Base-by-base conservation (phyloP, 2,329 filamentous ascomycete genomes). In the Leptosphaerulina australis region DNA sequence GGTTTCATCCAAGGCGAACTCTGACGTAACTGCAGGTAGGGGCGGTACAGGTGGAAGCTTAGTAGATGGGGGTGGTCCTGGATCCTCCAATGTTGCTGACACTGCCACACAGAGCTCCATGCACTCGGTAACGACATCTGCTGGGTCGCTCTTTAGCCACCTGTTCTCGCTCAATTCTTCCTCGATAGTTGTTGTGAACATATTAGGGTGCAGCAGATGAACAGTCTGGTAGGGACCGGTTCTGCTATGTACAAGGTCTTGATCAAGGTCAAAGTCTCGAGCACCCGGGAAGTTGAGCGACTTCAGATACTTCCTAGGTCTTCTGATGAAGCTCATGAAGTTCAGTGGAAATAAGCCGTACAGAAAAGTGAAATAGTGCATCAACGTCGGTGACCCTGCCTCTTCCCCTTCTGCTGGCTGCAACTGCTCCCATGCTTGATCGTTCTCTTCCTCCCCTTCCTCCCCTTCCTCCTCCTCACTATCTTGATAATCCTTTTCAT, bases 311-410 rank as follows among this genome's bases (percentile, higher is more conserved):
- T 87, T 84, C 59, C 91, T 85, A 3, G 90, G 89, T 65, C 93
- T 93, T 48, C 89, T 83, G 55, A 94, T 88, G 67, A 93, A 94
- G 70, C 87, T 88, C 83, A 91, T 88, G 61, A 94, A 91, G 68
- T 93, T 93, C 65, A 93, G 83, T 1, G 90, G 90, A 57, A 93
- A 94, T 4, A 94, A 75, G 0, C 90, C 90, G 60, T 94, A 94
- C 0, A 94, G 78, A 20, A 91, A 87, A 2, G 88, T 92, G 62
- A 91, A 94, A 70, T 90, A 92, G 60, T 86, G 83, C 44, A 86
- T 74, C 1, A 93, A 78, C 52, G 90, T 86, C 2, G 90, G 82
- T 3, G 80, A 76, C 7, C 56, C 59, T 28, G 66, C 64, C 5
- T 80, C 79, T 9, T 79, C 76, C 25, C 87, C 84, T n/a, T 84